Percentiles rank a stretch among this genome's conserved stretches.
Evolutionary conservation across 1,284 basidiomycete species (phyloP).

Genomic region (Entoloma clypeatum): DNA sequence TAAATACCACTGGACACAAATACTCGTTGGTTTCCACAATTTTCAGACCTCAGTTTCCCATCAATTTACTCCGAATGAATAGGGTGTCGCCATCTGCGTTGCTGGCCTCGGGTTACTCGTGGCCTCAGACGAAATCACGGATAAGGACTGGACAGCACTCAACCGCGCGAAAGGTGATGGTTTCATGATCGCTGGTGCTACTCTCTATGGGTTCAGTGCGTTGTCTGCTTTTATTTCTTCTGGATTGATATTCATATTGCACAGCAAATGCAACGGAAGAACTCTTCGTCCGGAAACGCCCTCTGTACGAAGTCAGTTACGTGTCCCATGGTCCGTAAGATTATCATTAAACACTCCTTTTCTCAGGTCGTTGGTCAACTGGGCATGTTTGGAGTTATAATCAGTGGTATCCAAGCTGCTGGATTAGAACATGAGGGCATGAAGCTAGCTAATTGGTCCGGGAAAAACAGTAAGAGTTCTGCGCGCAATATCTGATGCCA

Average conservation of each 20-base stretch:
- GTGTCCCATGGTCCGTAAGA: not conserved
- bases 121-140: constrained; percentile 63
- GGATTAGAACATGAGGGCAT: constrained; percentile 68
- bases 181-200: constrained; percentile 83
- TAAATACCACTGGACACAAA: constrained; percentile 78
- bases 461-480: constrained; percentile 51
- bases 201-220: constrained; percentile 80
- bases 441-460: constrained; percentile 66
- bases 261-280: constrained; percentile 84
- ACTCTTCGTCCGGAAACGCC: constrained; percentile 74
- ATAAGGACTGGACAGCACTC: constrained; percentile 65
- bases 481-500: not conserved
- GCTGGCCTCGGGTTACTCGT: constrained; percentile 77
- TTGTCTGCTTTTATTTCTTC: constrained; percentile 17
- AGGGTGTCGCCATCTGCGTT: constrained; percentile 75
- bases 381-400: constrained; percentile 78
- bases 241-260: not conserved
- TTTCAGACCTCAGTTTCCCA: not conserved
- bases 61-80: constrained; percentile 3
- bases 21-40: constrained; percentile 47
- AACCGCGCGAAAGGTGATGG: constrained; percentile 74
- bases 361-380: constrained; percentile 72
- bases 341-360: not conserved
- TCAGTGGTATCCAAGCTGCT: constrained; percentile 76
- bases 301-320: constrained; percentile 66